Conservation (phyloP, 164 flowering plant species). For the Dillenia turbinata region DNA sequence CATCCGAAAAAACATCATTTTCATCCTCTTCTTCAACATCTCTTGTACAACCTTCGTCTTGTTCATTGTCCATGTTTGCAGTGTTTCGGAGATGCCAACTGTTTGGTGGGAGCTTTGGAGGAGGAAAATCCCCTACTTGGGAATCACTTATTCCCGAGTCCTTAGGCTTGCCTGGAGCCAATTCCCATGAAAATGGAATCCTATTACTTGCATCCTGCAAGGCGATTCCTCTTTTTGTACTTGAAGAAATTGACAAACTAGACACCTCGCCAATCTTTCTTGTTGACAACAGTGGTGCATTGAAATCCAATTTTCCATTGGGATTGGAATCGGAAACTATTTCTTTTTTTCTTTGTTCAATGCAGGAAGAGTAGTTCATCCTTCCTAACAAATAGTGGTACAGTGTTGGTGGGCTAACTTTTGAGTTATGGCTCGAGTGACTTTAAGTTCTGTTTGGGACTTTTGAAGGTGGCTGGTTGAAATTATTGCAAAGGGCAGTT, state of each 20-base stretch:
- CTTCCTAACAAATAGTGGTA: constrained; percentile 4
- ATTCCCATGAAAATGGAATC: constrained; percentile 76
- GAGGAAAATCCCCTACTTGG: constrained; percentile 16
- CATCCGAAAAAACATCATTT: constrained; percentile 36
- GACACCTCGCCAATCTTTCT: constrained; percentile 20
- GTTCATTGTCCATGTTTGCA: not conserved
- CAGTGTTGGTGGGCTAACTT: not conserved
- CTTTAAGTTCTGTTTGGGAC: not conserved
- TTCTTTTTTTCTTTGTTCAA: no score
- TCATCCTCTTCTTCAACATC: constrained; percentile 14
- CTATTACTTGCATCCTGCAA: constrained; percentile 19
- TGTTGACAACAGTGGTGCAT: constrained; percentile 52
- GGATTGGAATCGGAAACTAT: constrained; percentile 9
- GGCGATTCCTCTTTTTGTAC: constrained; percentile 5
- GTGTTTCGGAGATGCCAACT: constrained; percentile 20
- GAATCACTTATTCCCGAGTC: constrained; percentile 3
- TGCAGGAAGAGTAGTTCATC: constrained; percentile 2
- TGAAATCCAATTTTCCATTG: constrained; percentile 38
- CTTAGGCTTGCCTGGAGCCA: constrained; percentile 59
- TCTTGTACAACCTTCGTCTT: constrained; percentile 6
- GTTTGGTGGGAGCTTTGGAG: constrained; percentile 44
- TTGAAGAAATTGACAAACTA: not conserved
- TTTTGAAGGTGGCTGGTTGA: constrained; percentile 2
- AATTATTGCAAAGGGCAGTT: constrained; percentile 13
- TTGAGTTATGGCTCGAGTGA: no score